Evolutionary conservation across 2,329 filamentous ascomycete species (phyloP).

Genomic region (Xylariaceae sp.): DNA sequence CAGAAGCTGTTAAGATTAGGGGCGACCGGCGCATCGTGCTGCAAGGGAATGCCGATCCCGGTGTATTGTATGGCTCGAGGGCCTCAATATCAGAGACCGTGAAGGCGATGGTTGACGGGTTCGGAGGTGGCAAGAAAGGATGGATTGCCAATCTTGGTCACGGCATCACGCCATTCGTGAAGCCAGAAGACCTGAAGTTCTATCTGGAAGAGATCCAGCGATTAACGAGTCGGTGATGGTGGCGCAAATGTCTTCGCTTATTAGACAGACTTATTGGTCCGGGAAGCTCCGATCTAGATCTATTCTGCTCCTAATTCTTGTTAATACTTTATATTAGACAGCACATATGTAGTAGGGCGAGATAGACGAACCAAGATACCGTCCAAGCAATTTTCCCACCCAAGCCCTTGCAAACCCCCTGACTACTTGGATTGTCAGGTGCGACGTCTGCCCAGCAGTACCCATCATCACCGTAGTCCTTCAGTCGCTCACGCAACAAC

Average conservation of each 20-base stretch:
- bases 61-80: slow-evolving; percentile 83
- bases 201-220: slow-evolving; percentile 93
- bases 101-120: slow-evolving; percentile 84
- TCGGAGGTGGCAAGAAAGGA: slow-evolving; percentile 74
- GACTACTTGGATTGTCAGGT: slow-evolving; percentile 61
- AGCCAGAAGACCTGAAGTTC: slow-evolving; percentile 90
- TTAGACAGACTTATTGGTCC: slow-evolving; percentile 9
- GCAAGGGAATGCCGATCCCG: slow-evolving; percentile 95
- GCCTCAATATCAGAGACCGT: slow-evolving; percentile 82
- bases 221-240: slow-evolving; percentile 52
- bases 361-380: slow-evolving; percentile 58
- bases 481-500: slow-evolving; percentile 56
- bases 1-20: slow-evolving; percentile 79
- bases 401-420: slow-evolving; percentile 63
- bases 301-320: slow-evolving; percentile 30
- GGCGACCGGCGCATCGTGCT: slow-evolving; percentile 74
- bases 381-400: slow-evolving; percentile 59
- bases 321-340: slow-evolving; percentile 14
- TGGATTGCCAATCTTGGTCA: slow-evolving; percentile 98
- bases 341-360: background rate
- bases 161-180: slow-evolving; percentile 92
- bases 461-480: slow-evolving; percentile 49
- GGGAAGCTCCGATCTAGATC: slow-evolving; percentile 34
- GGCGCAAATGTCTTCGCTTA: background rate
- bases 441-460: slow-evolving; percentile 68